Evolutionary conservation across 2,329 filamentous ascomycete species (phyloP).

Genomic region (Claviceps lovelessii): DNA sequence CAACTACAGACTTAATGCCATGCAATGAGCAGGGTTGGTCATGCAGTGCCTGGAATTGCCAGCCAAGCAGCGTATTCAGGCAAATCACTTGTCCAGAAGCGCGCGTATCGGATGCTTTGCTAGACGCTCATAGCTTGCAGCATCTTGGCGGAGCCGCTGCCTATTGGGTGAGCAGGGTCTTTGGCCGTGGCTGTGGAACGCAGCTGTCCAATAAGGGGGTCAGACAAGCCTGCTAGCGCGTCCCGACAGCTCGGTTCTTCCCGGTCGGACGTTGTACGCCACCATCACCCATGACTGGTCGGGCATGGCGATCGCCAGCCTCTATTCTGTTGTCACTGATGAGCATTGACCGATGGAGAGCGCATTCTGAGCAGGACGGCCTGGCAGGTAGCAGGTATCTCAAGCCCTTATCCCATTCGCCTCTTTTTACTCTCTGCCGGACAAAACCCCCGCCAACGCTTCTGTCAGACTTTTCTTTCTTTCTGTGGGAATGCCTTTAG

Average conservation of each 20-base stretch:
- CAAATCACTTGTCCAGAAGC: too few species aligned
- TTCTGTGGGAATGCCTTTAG: too few species aligned
- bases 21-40: background rate
- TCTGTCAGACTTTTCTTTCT: too few species aligned
- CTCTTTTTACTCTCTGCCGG: too few species aligned
- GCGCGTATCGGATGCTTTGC: too few species aligned
- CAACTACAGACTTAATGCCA: background rate
- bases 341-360: too few species aligned
- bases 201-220: slow-evolving; percentile 9
- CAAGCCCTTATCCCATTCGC: too few species aligned
- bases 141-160: slow-evolving; percentile 12
- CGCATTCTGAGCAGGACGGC: too few species aligned
- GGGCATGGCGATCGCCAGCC: slow-evolving; percentile 7
- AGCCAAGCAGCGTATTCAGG: background rate
- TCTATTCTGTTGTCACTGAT: background rate
- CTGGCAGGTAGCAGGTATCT: too few species aligned
- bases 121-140: background rate
- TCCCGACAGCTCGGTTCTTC: slow-evolving; percentile 23
- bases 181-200: slow-evolving; percentile 1
- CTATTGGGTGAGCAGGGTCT: slow-evolving; percentile 12
- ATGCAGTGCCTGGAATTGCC: background rate
- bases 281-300: slow-evolving; percentile 14
- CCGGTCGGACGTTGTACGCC: slow-evolving; percentile 7
- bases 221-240: slow-evolving; percentile 16
- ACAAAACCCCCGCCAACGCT: too few species aligned